Evolutionary conservation across 495 filamentous ascomycete species (phyloP).

Genomic region (Aspergillus haitiensis): DNA sequence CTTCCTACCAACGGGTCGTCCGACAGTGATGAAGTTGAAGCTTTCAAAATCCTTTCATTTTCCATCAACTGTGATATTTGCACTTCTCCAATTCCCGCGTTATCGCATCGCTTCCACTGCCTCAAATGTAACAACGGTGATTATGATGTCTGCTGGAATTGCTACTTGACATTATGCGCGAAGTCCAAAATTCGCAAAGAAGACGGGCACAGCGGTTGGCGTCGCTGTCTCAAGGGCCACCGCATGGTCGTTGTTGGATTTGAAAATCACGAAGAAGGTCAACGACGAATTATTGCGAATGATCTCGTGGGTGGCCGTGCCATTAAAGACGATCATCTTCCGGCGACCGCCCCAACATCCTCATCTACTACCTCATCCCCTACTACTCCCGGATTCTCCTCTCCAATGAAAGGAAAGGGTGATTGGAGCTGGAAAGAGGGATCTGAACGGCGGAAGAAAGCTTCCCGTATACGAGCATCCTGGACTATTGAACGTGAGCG

Average conservation of each 20-base stretch:
- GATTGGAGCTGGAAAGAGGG: slow-evolving; percentile 56
- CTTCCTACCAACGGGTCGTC: slow-evolving; percentile 7
- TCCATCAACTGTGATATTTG: slow-evolving; percentile 75
- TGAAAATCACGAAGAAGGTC: slow-evolving; percentile 58
- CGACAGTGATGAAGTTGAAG: slow-evolving; percentile 24
- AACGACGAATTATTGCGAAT: slow-evolving; percentile 56
- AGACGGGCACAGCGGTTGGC: slow-evolving; percentile 77
- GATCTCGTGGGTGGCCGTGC: slow-evolving; percentile 72
- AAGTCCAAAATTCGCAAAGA: slow-evolving; percentile 63
- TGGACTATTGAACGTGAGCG: slow-evolving; percentile 15
- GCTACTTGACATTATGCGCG: slow-evolving; percentile 66
- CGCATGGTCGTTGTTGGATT: slow-evolving; percentile 81
- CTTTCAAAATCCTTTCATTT: slow-evolving; percentile 61
- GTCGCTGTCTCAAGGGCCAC: slow-evolving; percentile 75
- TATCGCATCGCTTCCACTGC: slow-evolving; percentile 73
- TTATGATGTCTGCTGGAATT: slow-evolving; percentile 78
- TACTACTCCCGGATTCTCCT: slow-evolving; percentile 21
- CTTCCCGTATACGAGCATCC: slow-evolving; percentile 38
- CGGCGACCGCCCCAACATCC: slow-evolving; percentile 18
- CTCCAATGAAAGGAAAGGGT: slow-evolving; percentile 33
- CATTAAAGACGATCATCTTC: slow-evolving; percentile 55
- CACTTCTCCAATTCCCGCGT: slow-evolving; percentile 64
- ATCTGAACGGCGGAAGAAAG: slow-evolving; percentile 48
- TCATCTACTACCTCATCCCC: slow-evolving; percentile 21
- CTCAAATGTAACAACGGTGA: slow-evolving; percentile 66